Evolutionary conservation across 352 stramenopile genomes (phyloP).

Genomic region (Pythium plurisporium): DNA sequence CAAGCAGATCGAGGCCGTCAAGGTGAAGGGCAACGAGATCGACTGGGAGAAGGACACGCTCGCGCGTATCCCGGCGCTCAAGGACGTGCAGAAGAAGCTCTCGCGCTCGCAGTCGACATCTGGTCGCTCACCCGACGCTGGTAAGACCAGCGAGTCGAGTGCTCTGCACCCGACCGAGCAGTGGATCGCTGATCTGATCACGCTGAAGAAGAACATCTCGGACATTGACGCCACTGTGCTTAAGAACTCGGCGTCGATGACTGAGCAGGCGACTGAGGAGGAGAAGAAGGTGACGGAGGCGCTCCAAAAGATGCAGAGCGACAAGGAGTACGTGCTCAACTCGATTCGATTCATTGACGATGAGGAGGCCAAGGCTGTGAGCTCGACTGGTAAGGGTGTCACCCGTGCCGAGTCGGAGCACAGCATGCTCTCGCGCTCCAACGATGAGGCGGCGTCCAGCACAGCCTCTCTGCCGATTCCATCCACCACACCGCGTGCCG

Average conservation of each 20-base stretch:
- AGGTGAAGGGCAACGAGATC: constrained; percentile 81
- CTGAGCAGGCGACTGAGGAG: constrained; percentile 50
- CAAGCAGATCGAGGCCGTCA: constrained; percentile 79
- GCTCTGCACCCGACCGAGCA: constrained; percentile 72
- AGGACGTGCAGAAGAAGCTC: constrained; percentile 83
- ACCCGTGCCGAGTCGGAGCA: constrained; percentile 49
- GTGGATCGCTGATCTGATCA: constrained; percentile 85
- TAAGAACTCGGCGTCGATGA: constrained; percentile 51
- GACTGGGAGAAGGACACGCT: constrained; percentile 86
- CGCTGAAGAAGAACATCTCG: constrained; percentile 83
- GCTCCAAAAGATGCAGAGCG: constrained; percentile 83
- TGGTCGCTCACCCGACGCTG: constrained; percentile 28
- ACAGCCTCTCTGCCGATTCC: background rate
- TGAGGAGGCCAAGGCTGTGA: constrained; percentile 85
- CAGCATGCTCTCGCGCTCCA: constrained; percentile 33
- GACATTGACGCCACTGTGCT: constrained; percentile 71
- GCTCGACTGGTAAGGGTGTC: constrained; percentile 65
- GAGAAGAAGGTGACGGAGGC: constrained; percentile 60
- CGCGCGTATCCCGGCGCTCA: constrained; percentile 77
- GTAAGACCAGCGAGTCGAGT: constrained; percentile 50
- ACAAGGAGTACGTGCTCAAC: constrained; percentile 89
- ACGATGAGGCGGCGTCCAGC: constrained; percentile 15
- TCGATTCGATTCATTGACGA: constrained; percentile 88
- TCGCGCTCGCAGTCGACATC: constrained; percentile 39
- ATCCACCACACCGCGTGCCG: constrained; percentile 20